Evolutionary conservation across 106 monocot genomes (phyloP).

Genomic region (Dendrobium catenatum): DNA sequence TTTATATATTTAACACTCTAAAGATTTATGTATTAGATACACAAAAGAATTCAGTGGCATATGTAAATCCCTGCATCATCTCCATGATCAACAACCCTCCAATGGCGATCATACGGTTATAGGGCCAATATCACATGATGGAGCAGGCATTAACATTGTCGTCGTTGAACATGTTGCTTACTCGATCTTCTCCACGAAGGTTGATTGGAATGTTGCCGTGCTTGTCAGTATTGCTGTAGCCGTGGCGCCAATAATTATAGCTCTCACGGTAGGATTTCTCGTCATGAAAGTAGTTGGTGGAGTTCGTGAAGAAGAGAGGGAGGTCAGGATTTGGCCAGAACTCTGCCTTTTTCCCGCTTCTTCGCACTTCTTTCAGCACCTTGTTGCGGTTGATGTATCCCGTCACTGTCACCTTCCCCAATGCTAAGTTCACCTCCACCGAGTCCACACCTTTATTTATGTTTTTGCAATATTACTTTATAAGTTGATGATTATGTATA

Average conservation of each 20-base stretch:
- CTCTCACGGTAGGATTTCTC: conserved; percentile 34
- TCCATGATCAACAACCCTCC: too few species aligned
- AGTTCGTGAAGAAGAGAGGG: conserved; percentile 37
- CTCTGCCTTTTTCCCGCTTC: conserved; percentile 63
- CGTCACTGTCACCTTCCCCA: conserved; percentile 59
- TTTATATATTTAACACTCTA: too few species aligned
- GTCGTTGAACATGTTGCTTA: conserved; percentile 64
- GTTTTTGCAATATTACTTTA: not conserved
- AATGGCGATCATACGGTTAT: too few species aligned
- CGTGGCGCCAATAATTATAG: conserved; percentile 66
- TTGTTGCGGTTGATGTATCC: conserved; percentile 58
- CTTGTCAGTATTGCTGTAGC: conserved; percentile 50
- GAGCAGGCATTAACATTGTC: conserved; percentile 61
- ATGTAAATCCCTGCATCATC: too few species aligned
- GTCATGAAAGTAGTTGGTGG: conserved; percentile 36
- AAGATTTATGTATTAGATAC: too few species aligned
- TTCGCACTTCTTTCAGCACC: conserved; percentile 48
- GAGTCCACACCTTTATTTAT: conserved; percentile 36
- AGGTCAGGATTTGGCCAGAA: conserved; percentile 57
- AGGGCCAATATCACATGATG: conserved; percentile 32
- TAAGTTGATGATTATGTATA: not conserved
- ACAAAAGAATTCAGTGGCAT: too few species aligned
- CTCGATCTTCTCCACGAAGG: conserved; percentile 32
- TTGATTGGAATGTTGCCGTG: conserved; percentile 42
- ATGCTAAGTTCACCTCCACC: conserved; percentile 36